Base-by-base conservation (phyloP, 371 early-diverging fungal species). In the Mortierella sp. region DNA sequence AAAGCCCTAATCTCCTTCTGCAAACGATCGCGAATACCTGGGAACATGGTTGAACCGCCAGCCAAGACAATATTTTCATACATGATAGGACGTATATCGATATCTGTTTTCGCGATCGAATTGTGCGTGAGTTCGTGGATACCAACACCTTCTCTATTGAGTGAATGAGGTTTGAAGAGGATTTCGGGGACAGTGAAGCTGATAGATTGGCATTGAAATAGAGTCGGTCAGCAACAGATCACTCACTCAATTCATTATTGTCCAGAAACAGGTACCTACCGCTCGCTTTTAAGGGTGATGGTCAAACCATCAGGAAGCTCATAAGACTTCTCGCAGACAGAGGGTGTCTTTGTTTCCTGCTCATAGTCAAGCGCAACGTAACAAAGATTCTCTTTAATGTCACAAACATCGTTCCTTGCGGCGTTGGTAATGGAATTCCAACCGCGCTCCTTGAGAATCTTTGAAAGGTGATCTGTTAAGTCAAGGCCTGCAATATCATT, bases 321-420 rank as follows among this genome's bases (percentile, higher is more conserved):
- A 59, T 96, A 94, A 45, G 86, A 75, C 77, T 90, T 89, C 63
- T 70, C 71, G 53, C 59, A 48, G 65, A 62, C 65, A 33, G 69
- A 50, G 28, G 86, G 73, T 89, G 91, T 92, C 84, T 96, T 95
- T 76, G 95, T 95, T 83, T 97, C 97, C 82, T 95, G 92, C 58
- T 84, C 84, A 22, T 96, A 96, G 84, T 95, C 95, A 50, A 90
- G 75, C 8, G 97, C 92, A 61, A 98, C 88, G 76, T 96, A 96
- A 82, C 97, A 97, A n/a, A 92, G 89, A 85, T 95, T 96, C 84
- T 98, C 99, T 86, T 98, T 98, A 73, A 97, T 95, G 57, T 93
- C 90, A 61, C 98, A 90, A 11, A 96, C 96, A 43, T 97, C 91
- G 75, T 98, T 97, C 74, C 91, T 91, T 85, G 97, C 97, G 47